Base-by-base conservation (phyloP, 805 yeast species). In the Candida silvatica region DNA sequence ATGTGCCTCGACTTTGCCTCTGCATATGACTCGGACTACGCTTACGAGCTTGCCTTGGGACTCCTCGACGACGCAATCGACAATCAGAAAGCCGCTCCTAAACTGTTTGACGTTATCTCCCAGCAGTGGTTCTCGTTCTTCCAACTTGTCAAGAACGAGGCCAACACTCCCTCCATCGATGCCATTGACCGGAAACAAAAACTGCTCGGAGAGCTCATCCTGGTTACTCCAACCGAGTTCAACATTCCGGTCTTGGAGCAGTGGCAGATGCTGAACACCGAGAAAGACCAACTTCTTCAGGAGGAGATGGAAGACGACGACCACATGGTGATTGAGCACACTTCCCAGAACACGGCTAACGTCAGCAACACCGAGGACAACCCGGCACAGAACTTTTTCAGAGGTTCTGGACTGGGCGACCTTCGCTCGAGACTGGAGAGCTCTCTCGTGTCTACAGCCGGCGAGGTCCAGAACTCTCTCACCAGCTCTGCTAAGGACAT, bases 51-150 rank as follows among this genome's bases (percentile, higher is more conserved):
- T 29, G 51, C 71, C 1, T 44, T 45, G n/a, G 61, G 55, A 16
- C 51, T 73, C 27, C 47, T 73, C 7, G 58, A 62, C 15, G 3
- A 24, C 2, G 49, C 55, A 0, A 29, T 47, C 19, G 29, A 35
- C 3, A 14, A 28, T 15, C 43, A 41, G 22, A 18, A 22, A 3
- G 12, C 31, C 1, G 23, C 29, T 4, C 37, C 39, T 11, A 39
- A 18, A 43, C 40, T 44, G 32, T 48, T 19, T 23, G 17, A 31
- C 1, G 15, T 50, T 8, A 34, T 56, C 9, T 48, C 44, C 35
- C 59, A 59, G 14, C 57, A 64, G 32, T 86, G 95, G 95, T 64
- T 77, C 18, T 74, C 83, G 1, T 74, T 80, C 41, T 80, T 77
- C 46, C 94, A 84, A 46, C 77, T 80, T 3, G 82, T 83, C 3